These are phyloP conservation scores for Endotrypanum monterogeii DNA, from an alignment of 208 protist genomes.

Conservation along the genomic window DNA sequence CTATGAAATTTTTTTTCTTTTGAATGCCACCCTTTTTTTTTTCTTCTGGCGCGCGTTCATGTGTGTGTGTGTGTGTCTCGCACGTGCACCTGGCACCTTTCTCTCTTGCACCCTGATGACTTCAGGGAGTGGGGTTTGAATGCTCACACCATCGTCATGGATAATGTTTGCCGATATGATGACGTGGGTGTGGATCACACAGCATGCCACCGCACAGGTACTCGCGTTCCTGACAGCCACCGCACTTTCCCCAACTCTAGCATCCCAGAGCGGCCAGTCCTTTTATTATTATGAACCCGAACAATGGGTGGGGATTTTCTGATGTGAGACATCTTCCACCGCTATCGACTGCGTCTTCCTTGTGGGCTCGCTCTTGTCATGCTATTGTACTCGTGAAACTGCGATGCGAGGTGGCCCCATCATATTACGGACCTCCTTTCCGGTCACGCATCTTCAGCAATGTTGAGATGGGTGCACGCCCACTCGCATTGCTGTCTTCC, in stretches of 20 bases:
- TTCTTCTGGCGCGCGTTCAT: neutral
- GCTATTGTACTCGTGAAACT: neutral
- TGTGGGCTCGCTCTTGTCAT: neutral
- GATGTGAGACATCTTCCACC: neutral
- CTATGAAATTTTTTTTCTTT: neutral
- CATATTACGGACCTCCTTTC: neutral
- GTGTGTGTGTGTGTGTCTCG: neutral
- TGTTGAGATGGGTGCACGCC: neutral
- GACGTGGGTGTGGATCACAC: too few relatives aligned
- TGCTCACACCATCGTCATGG: neutral
- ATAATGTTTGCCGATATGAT: too few relatives aligned
- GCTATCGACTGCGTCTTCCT: neutral
- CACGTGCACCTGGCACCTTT: neutral
- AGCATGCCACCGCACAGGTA: neutral
- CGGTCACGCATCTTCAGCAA: neutral
- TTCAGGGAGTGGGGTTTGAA: neutral
- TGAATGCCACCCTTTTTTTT: neutral
- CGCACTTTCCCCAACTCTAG: neutral
- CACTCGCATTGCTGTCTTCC: neutral
- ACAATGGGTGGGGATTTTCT: neutral
- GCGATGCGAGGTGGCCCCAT: neutral
- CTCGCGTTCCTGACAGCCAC: neutral
- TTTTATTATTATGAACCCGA: neutral
- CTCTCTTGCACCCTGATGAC: neutral
- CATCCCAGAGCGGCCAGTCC: too few relatives aligned